phyloP scores from a whole-genome alignment of 2,329 filamentous ascomycete genomes.

The Hypoxylon sp. region DNA sequence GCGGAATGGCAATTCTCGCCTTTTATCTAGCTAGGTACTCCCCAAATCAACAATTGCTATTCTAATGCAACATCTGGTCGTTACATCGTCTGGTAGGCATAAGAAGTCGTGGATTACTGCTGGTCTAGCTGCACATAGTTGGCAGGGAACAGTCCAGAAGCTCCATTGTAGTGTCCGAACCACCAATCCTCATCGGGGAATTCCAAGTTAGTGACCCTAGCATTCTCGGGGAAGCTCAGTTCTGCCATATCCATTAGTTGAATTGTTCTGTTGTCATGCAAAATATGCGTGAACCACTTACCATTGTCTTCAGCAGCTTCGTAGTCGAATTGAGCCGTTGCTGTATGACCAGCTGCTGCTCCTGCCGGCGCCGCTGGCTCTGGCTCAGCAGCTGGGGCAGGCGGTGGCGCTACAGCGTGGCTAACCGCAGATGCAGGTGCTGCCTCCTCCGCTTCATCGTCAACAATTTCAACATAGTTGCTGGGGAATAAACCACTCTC shows the following conservation, averaged over 20 bases:
- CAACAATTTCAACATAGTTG: slow-evolving; percentile 92
- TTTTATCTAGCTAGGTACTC: slow-evolving; percentile 19
- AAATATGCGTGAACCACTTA: slow-evolving; percentile 47
- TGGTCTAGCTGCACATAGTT: slow-evolving; percentile 71
- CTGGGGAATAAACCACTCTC: slow-evolving; percentile 93
- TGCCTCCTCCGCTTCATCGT: slow-evolving; percentile 57
- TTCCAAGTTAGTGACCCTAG: slow-evolving; percentile 82
- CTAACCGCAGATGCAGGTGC: slow-evolving; percentile 42
- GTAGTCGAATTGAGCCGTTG: slow-evolving; percentile 92
- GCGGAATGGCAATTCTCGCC: neutral
- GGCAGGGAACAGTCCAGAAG: slow-evolving; percentile 83
- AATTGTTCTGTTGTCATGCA: neutral
- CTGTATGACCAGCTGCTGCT: too few species aligned
- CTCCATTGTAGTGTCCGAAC: slow-evolving; percentile 85
- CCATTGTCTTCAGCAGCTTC: slow-evolving; percentile 96
- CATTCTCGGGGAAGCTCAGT: slow-evolving; percentile 87
- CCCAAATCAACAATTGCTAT: slow-evolving; percentile 23
- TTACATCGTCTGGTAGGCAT: slow-evolving; percentile 26
- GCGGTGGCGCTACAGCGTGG: slow-evolving; percentile 50
- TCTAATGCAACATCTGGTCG: slow-evolving; percentile 9
- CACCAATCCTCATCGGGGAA: slow-evolving; percentile 99
- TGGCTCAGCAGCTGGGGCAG: slow-evolving; percentile 18
- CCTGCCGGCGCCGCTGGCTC: slow-evolving; percentile 51
- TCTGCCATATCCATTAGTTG: slow-evolving; percentile 60
- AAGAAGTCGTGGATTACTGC: slow-evolving; percentile 24